A percentile compares a stretch with the other conserved stretches of the same genome.
Conservation (phyloP, 2,329 filamentous ascomycete species). For the Neonectria neomacrospora region DNA sequence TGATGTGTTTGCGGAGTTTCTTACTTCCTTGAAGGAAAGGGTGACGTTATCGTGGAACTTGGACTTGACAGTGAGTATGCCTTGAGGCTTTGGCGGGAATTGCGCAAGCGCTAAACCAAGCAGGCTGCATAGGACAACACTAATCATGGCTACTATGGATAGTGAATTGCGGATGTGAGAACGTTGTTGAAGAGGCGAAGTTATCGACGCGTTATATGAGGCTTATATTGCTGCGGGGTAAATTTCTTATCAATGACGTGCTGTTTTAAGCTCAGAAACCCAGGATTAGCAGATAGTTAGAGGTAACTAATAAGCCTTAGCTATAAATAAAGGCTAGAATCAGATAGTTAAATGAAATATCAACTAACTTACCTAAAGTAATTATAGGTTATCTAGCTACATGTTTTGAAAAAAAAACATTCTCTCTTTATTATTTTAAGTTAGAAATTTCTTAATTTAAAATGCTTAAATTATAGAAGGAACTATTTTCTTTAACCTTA, state of each 20-base stretch:
- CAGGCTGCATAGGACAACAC: not conserved
- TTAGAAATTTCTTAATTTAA: too few species aligned
- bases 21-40: slow-evolving; percentile 36
- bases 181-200: not conserved
- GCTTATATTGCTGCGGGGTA: not conserved
- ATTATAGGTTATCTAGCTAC: too few species aligned
- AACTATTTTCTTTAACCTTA: too few species aligned
- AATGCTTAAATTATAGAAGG: too few species aligned
- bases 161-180: not conserved
- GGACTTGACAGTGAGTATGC: slow-evolving; percentile 29
- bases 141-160: not conserved
- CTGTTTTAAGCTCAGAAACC: not conserved
- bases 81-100: slow-evolving; percentile 36
- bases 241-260: slow-evolving; percentile 1
- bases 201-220: not conserved
- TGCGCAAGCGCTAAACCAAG: slow-evolving; percentile 29
- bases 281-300: not conserved
- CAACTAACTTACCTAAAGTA: too few species aligned
- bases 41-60: slow-evolving; percentile 33
- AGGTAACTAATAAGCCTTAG: not conserved
- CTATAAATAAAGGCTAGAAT: not conserved
- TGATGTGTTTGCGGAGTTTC: not conserved
- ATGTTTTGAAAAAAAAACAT: too few species aligned
- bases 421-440: too few species aligned
- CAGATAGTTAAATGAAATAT: too few species aligned